phyloP scores from a whole-genome alignment of 495 filamentous ascomycete species.

The Neurospora tetrasperma region DNA sequence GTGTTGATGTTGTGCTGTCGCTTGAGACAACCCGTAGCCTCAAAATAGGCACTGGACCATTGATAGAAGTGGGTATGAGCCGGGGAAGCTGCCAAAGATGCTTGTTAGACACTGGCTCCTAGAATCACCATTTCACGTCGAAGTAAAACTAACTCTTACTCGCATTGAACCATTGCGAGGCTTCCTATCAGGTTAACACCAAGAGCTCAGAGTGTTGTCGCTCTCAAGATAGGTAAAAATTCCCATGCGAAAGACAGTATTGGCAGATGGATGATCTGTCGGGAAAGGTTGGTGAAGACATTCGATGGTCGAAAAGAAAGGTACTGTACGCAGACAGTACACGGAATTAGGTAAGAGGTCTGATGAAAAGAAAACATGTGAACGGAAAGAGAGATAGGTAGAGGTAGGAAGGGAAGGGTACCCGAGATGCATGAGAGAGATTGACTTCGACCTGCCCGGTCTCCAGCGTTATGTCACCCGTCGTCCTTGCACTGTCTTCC shows the following conservation, averaged over 20 bases:
- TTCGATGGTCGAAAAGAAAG: neutral
- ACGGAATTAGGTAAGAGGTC: neutral
- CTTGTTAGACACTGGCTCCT: neutral
- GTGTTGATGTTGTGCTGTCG: neutral
- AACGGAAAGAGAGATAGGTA: neutral
- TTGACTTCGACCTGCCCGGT: too few species aligned
- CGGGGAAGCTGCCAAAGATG: neutral
- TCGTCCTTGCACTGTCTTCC: neutral
- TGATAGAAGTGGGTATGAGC: neutral
- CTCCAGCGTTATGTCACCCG: too few species aligned
- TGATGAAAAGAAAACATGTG: neutral
- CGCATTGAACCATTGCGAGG: neutral
- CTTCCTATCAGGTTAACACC: neutral
- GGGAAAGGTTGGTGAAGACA: neutral
- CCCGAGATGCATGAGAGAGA: neutral
- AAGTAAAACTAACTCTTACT: neutral
- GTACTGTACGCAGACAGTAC: neutral
- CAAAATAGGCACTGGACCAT: neutral
- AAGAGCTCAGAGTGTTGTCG: neutral
- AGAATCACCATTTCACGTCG: neutral
- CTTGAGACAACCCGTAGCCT: neutral
- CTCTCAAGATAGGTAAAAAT: neutral
- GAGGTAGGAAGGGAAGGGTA: neutral
- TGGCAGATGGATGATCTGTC: neutral
- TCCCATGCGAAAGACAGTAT: neutral